phyloP scores from a whole-genome alignment of 768 basidiomycete genomes.

The Auriscalpium microsporum region DNA sequence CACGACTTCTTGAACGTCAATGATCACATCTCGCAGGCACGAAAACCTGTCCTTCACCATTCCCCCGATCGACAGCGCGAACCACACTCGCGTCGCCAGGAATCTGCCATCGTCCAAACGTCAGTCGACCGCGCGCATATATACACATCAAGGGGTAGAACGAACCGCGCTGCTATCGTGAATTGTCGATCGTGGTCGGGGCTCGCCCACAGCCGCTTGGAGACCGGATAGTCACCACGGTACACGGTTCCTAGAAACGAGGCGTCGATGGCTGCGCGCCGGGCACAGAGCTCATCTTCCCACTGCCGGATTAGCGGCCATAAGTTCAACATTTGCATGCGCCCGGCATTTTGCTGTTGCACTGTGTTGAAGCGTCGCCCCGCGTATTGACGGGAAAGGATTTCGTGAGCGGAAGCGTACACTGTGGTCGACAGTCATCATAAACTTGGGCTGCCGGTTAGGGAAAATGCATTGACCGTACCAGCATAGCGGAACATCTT shows the following conservation, averaged over 20 bases:
- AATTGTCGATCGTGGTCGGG: constrained; percentile 53
- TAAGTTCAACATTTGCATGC: constrained; percentile 43
- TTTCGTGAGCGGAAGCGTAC: constrained; percentile 50
- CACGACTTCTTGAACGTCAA: constrained; percentile 45
- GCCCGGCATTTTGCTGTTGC: constrained; percentile 27
- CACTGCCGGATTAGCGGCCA: constrained; percentile 65
- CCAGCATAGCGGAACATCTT: constrained; percentile 58
- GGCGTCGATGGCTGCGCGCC: constrained; percentile 31
- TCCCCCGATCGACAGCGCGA: constrained; percentile 44
- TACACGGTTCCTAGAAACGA: constrained; percentile 45
- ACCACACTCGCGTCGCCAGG: constrained; percentile 54
- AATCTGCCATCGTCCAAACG: constrained; percentile 34
- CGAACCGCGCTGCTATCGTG: constrained; percentile 46
- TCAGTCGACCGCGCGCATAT: background rate
- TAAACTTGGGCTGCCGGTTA: background rate
- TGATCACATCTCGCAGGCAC: constrained; percentile 33
- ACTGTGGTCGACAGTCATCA: constrained; percentile 30
- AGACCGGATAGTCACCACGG: constrained; percentile 27
- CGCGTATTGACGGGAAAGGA: constrained; percentile 36
- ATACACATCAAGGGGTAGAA: background rate
- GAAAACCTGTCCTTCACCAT: constrained; percentile 17
- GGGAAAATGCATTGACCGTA: constrained; percentile 15
- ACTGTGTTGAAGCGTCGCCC: constrained; percentile 41
- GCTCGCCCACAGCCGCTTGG: constrained; percentile 45
- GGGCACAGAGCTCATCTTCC: constrained; percentile 30